Percentiles rank a stretch among this genome's conserved stretches.
phyloP scores from a whole-genome alignment of 2,329 filamentous ascomycete genomes.

The Rhinocladiella mackenziei region DNA sequence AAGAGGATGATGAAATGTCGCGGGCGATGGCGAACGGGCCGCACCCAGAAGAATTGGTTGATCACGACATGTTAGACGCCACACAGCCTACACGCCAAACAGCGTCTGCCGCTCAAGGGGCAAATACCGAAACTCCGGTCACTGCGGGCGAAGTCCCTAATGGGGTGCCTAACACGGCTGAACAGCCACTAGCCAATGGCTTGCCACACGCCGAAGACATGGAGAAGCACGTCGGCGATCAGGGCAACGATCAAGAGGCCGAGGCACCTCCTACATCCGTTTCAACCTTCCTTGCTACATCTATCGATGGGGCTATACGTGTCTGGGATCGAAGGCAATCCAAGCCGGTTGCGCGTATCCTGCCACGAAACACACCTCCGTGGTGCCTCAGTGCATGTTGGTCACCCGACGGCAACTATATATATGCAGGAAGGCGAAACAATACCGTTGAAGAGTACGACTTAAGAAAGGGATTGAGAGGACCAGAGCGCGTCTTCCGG shows the following conservation, averaged over 20 bases:
- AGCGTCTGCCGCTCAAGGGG: constrained; percentile 3
- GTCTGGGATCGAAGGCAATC: constrained; percentile 59
- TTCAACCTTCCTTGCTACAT: constrained; percentile 79
- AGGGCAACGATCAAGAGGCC: constrained; percentile 51
- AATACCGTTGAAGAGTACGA: constrained; percentile 92
- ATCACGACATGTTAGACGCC: constrained; percentile 19
- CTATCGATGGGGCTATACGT: constrained; percentile 47
- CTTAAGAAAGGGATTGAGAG: constrained; percentile 72
- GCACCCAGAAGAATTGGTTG: constrained; percentile 46
- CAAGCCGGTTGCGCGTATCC: constrained; percentile 73
- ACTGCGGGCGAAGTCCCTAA: constrained; percentile 18
- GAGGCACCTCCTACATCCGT: constrained; percentile 53
- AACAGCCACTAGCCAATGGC: constrained; percentile 38
- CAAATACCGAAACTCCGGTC: constrained; percentile 11
- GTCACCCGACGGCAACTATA: constrained; percentile 91
- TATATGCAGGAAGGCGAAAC: constrained; percentile 88
- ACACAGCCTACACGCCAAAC: constrained; percentile 5
- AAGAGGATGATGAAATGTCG: constrained; percentile 81
- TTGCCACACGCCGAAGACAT: constrained; percentile 43
- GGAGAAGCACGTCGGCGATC: constrained; percentile 32
- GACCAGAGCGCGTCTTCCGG: constrained; percentile 73
- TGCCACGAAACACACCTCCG: constrained; percentile 71
- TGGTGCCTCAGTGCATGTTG: constrained; percentile 99
- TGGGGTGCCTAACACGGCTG: constrained; percentile 23
- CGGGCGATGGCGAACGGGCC: constrained; percentile 65